Evolutionary conservation across 495 filamentous ascomycete genomes (phyloP), one percentile per base, ranked within the genome.

Genomic region (Aspergillus ostianus): DNA sequence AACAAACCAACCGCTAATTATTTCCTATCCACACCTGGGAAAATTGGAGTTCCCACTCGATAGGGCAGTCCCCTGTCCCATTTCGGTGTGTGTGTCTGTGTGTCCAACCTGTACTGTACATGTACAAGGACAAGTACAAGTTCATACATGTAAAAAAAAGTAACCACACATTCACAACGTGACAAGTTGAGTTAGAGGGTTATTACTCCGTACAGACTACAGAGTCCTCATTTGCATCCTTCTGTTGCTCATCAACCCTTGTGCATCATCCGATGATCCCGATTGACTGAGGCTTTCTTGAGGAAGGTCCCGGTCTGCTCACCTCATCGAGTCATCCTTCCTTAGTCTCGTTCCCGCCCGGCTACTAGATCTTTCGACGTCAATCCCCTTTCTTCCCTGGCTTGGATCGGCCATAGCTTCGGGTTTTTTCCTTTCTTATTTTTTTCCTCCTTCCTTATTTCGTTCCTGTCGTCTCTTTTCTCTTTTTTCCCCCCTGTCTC

Each of bases 391-490:
- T 41, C 36, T 41, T 41, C 36, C 36, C 36, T 41, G 36, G 36
- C 1, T 10, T 41, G 9, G 36, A 41, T 41, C 36, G 36, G 36
- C 36, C 36, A 41, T 41, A 41, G 36, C 36, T 41, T 41, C 36
- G 36, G 36, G 36, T 36, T 47, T 36, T 58, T 30, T 20, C 36
- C 29, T 53, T 53, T 63, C 17, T 51, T 13, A 52, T 15, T 27
- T n/a, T 46, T 55, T 17, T 17, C 36, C 29, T 15, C n/a, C 44
- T 55, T 45, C 4, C n/a, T 47, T 47, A 21, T 47, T 47, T 9
- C 8, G 7, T 10, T 32, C 29, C 10, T 10, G 45, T 44, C 41
- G 18, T 55, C 41, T 52, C 47, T 44, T 56, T 56, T 63, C 21
- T 51, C 21, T 56, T 1, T 27, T 23, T 41, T 55, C n/a, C 41